Percentiles rank a stretch among this genome's conserved stretches.
phyloP scores from a whole-genome alignment of 2,329 filamentous ascomycete genomes.

The Stagonosporopsis tanaceti region DNA sequence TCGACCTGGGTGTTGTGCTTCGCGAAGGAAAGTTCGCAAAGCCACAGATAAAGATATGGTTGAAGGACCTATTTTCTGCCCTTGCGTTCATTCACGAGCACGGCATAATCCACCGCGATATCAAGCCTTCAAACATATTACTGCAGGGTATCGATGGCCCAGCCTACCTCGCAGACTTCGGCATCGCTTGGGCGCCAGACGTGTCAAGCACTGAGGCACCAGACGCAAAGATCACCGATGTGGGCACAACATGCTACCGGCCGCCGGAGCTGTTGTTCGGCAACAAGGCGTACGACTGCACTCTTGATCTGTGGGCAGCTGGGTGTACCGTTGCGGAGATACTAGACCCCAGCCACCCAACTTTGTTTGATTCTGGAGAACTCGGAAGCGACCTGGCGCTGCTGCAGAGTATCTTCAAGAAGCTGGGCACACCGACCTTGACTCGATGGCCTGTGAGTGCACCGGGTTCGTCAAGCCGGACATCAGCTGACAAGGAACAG shows the following conservation, averaged over 20 bases:
- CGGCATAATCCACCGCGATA: slow-evolving; percentile 88
- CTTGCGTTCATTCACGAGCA: slow-evolving; percentile 74
- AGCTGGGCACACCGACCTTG: slow-evolving; percentile 83
- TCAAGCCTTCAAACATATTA: slow-evolving; percentile 92
- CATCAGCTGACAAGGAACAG: slow-evolving; percentile 39
- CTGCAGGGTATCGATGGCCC: slow-evolving; percentile 72
- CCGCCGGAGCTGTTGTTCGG: slow-evolving; percentile 92
- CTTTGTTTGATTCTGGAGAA: slow-evolving; percentile 86
- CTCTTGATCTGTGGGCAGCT: slow-evolving; percentile 88
- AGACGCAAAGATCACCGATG: slow-evolving; percentile 82
- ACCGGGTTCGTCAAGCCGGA: neutral
- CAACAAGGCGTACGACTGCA: slow-evolving; percentile 72
- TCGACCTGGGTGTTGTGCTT: slow-evolving; percentile 75
- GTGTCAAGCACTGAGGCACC: slow-evolving; percentile 66
- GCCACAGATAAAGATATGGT: slow-evolving; percentile 55
- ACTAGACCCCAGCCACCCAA: slow-evolving; percentile 61
- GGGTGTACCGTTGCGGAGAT: slow-evolving; percentile 86
- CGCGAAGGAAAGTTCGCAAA: slow-evolving; percentile 53
- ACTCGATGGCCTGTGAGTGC: slow-evolving; percentile 77
- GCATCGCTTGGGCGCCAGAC: slow-evolving; percentile 81
- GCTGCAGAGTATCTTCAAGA: slow-evolving; percentile 91
- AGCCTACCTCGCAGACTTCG: slow-evolving; percentile 87
- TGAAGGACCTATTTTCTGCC: slow-evolving; percentile 75
- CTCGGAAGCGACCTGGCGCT: slow-evolving; percentile 91
- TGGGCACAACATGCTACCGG: slow-evolving; percentile 91